Base-by-base conservation (phyloP, 306 rosid genomes). In the Dalbergia oliveri region DNA sequence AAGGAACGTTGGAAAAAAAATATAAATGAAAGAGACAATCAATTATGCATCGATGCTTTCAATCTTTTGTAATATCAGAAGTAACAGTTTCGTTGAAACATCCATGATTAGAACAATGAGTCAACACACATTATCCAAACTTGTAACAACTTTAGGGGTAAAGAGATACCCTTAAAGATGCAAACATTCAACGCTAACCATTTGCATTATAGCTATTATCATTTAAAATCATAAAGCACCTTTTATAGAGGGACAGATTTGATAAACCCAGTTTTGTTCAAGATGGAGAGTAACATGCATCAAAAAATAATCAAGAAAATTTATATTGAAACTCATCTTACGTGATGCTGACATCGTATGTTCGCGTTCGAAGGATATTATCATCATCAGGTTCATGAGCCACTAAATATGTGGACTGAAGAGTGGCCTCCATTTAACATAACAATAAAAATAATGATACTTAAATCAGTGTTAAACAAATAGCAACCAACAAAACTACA, bases 301-400 rank as follows among this genome's bases (percentile, higher is more conserved):
- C 66, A 63, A 67, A 73, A 26, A 57, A 44, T 23, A 35, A 65
- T 56, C 50, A 60, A 59, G n/a, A 79, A 86, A 21, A 75, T 16
- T 53, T 61, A 67, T 43, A 73, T 39, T 12, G 76, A 78, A 83
- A 73, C 41, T 62, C 69, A 77, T 79, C 97, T 87, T 91, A 95
- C 98, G 99, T 90, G 79, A 95, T 91, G 91, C 94, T 93, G 81
- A 95, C 89, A 69, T 93, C 99, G 51, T 95, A 93, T 2, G 99
- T 93, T 76, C 98, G 90, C 41, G 99, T 95, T 37, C 94, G 91
- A 65, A 95, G 85, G 81, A 93, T 95, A 82, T 95, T 91, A 82
- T 95, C 98, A 69, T 95, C 93, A 13, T 91, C 97, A 74, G 99
- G 97, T 80, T 93, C 99, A 45, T 88, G 95, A 44, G 94, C 98